A percentile compares a stretch with the other conserved stretches of the same genome.
These are phyloP conservation scores for Orbilia javanica DNA, from an alignment of 2,329 filamentous ascomycete genomes.

Conservation along the genomic window DNA sequence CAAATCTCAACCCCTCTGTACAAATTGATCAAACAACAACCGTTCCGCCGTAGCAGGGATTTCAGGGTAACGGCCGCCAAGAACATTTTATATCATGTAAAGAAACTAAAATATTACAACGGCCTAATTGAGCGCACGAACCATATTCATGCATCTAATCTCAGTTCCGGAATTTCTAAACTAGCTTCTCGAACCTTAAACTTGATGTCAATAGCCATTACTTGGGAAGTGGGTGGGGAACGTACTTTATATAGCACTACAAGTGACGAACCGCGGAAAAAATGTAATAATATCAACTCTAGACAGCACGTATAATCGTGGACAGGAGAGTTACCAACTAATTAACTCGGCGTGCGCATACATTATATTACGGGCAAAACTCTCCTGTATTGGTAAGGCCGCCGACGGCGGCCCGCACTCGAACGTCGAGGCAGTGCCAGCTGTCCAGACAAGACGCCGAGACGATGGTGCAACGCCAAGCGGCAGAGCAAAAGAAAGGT, in stretches of 20 bases:
- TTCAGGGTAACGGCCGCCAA: no score
- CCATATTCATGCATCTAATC: background rate
- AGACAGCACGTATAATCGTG: background rate
- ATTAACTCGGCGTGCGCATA: background rate
- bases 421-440: background rate
- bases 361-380: no score
- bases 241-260: no score
- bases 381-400: background rate
- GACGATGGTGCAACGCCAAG: conserved; percentile 25
- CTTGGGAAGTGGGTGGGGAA: no score
- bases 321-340: background rate
- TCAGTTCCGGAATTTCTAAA: background rate
- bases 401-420: background rate
- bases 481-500: background rate
- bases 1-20: no score
- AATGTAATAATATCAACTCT: background rate
- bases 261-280: background rate
- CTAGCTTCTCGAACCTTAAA: background rate
- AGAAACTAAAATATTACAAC: no score
- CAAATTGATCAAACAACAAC: no score
- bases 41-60: no score
- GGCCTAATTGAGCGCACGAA: background rate
- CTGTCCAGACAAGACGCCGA: background rate
- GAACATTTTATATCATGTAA: no score
- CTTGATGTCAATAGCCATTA: background rate